phyloP scores from a whole-genome alignment of 345 rosid genomes.

The Carallia pectinifolia region DNA sequence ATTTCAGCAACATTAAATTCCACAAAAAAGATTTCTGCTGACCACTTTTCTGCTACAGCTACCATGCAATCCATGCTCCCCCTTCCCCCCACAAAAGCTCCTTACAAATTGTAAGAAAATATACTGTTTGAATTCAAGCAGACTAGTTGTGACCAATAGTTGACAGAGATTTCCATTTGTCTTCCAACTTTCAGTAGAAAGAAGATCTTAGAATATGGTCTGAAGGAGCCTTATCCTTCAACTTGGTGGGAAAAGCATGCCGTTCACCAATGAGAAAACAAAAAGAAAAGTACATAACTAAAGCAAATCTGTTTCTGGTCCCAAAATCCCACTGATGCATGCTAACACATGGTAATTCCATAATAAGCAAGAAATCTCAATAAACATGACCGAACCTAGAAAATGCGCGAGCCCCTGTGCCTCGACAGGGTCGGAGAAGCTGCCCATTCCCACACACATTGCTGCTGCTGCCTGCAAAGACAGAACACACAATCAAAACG shows the following conservation, averaged over 20 bases:
- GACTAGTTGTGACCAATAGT: not conserved
- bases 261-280: too few relatives aligned
- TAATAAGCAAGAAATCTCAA: not conserved
- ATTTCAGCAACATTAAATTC: not conserved
- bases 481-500: not conserved
- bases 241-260: too few relatives aligned
- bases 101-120: not conserved
- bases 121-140: not conserved
- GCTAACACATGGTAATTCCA: too few relatives aligned
- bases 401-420: conserved; percentile 99
- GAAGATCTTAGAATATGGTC: too few relatives aligned
- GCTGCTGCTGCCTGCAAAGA: conserved; percentile 91
- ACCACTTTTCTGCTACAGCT: not conserved
- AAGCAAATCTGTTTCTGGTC: too few relatives aligned
- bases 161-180: not conserved
- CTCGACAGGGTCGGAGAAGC: conserved; percentile 91
- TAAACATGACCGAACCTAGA: conserved; percentile 54
- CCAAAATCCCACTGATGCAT: too few relatives aligned
- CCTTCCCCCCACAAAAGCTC: too few relatives aligned
- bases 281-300: too few relatives aligned
- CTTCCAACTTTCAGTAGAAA: too few relatives aligned
- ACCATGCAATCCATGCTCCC: not conserved
- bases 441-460: conserved; percentile 95
- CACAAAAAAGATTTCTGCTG: not conserved
- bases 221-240: too few relatives aligned